These are phyloP conservation scores for Retiboletus fuscus DNA, from an alignment of 1,284 basidiomycete genomes.

Conservation along the genomic window DNA sequence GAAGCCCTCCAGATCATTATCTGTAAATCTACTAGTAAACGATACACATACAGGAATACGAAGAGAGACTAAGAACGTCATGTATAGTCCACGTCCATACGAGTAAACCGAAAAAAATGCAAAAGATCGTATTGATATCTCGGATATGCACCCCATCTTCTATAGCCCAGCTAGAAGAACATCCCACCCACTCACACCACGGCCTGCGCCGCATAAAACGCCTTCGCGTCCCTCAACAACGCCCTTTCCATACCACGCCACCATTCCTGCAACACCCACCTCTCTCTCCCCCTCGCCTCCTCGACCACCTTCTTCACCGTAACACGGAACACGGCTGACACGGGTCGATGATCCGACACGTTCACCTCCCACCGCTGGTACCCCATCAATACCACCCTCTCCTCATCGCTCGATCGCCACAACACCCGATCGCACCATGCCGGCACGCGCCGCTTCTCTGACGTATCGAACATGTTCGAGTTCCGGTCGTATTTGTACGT, in stretches of 20 bases:
- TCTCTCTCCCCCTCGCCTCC: conserved; percentile 67
- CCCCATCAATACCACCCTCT: conserved; percentile 69
- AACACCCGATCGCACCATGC: conserved; percentile 97
- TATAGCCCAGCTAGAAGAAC: background rate
- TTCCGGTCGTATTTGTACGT: conserved; percentile 96
- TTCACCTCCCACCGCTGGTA: conserved; percentile 87
- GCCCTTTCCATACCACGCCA: conserved; percentile 72
- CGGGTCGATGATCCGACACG: conserved; percentile 88
- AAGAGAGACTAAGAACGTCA: background rate
- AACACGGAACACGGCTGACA: conserved; percentile 82
- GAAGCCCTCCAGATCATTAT: no score
- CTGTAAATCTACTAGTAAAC: no score
- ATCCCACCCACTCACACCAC: conserved; percentile 31
- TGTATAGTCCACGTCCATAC: background rate
- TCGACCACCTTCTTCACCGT: conserved; percentile 78
- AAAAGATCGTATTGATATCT: background rate
- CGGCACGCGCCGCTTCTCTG: conserved; percentile 88
- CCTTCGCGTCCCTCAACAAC: conserved; percentile 62
- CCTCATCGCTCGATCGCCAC: conserved; percentile 74
- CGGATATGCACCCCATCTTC: no score
- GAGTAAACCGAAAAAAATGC: no score
- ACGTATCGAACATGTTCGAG: conserved; percentile 85
- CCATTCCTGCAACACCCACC: conserved; percentile 62
- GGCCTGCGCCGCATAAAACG: conserved; percentile 63
- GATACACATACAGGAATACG: no score